A percentile compares a stretch with the other conserved stretches of the same genome.
Conservation (phyloP, 345 rosid genomes). For the Eucalyptus pauciflora region DNA sequence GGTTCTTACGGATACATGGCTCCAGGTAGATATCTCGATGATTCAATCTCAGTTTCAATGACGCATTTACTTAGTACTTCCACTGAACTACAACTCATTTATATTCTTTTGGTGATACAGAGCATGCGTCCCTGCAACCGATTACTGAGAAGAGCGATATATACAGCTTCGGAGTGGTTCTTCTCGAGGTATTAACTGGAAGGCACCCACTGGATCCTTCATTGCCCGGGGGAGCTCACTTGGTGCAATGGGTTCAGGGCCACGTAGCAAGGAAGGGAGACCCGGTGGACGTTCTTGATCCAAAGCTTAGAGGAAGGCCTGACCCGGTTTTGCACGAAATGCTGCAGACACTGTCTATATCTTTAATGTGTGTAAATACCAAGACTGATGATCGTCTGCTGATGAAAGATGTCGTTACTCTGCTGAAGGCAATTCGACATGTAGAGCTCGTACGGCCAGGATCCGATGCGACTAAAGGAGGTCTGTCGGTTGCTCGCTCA, state of each 20-base stretch:
- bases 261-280: conserved; percentile 54
- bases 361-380: conserved; percentile 62
- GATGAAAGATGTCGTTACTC: conserved; percentile 89
- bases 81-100: background rate
- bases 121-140: conserved; percentile 70
- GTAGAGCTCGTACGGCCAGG: conserved; percentile 33
- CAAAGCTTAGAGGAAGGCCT: conserved; percentile 61
- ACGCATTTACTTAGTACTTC: background rate
- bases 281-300: conserved; percentile 61
- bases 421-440: conserved; percentile 80
- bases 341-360: conserved; percentile 85
- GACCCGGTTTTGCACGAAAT: conserved; percentile 85
- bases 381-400: conserved; percentile 53
- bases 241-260: conserved; percentile 87
- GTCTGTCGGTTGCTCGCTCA: background rate
- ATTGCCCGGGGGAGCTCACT: conserved; percentile 64
- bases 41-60: background rate
- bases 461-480: conserved; percentile 23
- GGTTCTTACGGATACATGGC: conserved; percentile 99
- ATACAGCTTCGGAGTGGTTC: conserved; percentile 77
- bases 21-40: conserved; percentile 44
- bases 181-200: conserved; percentile 79
- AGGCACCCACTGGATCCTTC: conserved; percentile 91
- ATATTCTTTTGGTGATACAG: conserved; percentile 13
- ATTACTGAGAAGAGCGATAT: conserved; percentile 89